Evolutionary conservation across 2,329 filamentous ascomycete species (phyloP).

Genomic region (Bipolaris bicolor): DNA sequence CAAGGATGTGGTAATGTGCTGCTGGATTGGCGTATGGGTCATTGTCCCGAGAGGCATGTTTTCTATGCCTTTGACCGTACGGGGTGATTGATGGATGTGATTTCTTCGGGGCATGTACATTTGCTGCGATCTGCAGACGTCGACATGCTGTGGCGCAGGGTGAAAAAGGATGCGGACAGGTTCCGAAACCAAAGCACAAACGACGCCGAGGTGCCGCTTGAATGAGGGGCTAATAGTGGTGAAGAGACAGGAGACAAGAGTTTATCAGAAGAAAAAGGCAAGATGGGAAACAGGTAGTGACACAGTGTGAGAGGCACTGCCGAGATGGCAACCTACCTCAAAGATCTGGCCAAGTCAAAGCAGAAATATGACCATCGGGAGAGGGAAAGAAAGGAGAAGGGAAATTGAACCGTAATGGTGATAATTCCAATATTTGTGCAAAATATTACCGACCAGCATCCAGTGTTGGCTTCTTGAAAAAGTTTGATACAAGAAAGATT

Average conservation of each 20-base stretch:
- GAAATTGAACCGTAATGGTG: background rate
- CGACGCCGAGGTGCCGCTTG: background rate
- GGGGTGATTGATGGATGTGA: background rate
- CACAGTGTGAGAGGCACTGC: background rate
- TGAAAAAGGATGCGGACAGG: background rate
- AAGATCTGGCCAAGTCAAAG: too few species aligned
- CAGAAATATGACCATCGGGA: background rate
- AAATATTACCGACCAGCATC: background rate
- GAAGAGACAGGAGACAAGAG: background rate
- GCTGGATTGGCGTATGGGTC: conserved; percentile 15
- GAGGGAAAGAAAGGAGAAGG: background rate
- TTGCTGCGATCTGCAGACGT: background rate
- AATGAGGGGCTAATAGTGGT: background rate
- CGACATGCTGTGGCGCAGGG: background rate
- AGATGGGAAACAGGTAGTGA: background rate
- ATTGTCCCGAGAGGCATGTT: background rate
- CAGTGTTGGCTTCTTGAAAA: background rate
- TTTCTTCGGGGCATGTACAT: background rate
- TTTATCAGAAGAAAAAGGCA: too few species aligned
- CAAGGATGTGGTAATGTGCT: conserved; percentile 4
- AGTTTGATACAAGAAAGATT: background rate
- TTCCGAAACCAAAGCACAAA: background rate
- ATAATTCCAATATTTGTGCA: background rate
- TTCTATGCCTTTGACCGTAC: background rate
- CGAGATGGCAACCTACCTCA: background rate